These are phyloP conservation scores for Sphaerosporella brunnea DNA, from an alignment of 495 filamentous ascomycete genomes.

Conservation along the genomic window DNA sequence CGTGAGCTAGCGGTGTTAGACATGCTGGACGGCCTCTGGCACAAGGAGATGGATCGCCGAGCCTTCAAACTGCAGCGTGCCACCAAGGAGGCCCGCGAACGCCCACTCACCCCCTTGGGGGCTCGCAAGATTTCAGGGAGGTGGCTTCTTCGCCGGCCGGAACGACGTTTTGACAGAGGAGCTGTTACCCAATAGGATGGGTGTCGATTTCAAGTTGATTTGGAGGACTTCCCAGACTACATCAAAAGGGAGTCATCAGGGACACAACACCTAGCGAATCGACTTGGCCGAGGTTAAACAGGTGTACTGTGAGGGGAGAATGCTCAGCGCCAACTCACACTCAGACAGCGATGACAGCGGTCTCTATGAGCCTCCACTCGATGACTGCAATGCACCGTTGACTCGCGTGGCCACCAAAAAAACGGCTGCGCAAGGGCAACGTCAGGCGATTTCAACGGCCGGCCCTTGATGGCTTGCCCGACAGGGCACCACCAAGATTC, in stretches of 20 bases:
- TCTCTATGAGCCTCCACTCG: too few relatives aligned
- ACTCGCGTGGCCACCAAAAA: too few relatives aligned
- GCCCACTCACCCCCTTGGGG: background rate
- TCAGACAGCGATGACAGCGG: too few relatives aligned
- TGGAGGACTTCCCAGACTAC: background rate
- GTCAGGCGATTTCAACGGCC: too few relatives aligned
- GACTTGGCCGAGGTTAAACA: background rate
- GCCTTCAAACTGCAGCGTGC: background rate
- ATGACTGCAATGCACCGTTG: too few relatives aligned
- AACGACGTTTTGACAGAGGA: background rate
- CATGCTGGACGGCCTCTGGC: slow-evolving; percentile 10
- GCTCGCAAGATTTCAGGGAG: background rate
- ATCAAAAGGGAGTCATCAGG: background rate
- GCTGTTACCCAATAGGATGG: too few relatives aligned
- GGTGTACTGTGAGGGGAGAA: background rate
- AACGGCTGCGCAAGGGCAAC: too few relatives aligned
- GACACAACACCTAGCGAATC: background rate
- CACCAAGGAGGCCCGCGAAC: background rate
- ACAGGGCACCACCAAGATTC: too few relatives aligned
- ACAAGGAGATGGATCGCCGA: slow-evolving; percentile 4
- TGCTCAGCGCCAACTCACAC: too few relatives aligned
- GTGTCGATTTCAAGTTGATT: too few relatives aligned
- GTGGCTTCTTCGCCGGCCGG: background rate
- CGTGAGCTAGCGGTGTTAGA: slow-evolving; percentile 8
- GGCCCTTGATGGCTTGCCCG: too few relatives aligned